These are phyloP conservation scores for Kwoniella shivajii DNA, from an alignment of 1,284 basidiomycete genomes.

Conservation along the genomic window DNA sequence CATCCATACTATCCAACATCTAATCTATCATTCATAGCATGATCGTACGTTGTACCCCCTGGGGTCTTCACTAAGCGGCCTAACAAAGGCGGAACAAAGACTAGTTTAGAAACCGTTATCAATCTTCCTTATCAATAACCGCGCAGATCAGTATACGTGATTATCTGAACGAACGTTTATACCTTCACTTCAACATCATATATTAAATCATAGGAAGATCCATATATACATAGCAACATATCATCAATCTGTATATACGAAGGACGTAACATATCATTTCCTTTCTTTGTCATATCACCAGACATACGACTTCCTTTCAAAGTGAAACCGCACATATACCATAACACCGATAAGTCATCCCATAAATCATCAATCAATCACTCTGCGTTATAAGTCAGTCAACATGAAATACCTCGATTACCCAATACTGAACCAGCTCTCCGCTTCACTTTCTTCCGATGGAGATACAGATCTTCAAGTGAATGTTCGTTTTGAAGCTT, in stretches of 20 bases:
- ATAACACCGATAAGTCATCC: not conserved
- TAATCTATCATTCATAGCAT: conserved; percentile 5
- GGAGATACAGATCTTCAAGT: conserved; percentile 85
- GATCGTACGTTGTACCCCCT: conserved; percentile 25
- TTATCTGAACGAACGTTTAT: not conserved
- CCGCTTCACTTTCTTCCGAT: conserved; percentile 68
- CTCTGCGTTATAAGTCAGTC: not conserved
- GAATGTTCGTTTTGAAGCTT: conserved; percentile 91
- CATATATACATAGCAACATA: not conserved
- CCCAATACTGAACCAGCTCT: conserved; percentile 75
- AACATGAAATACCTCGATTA: conserved; percentile 90
- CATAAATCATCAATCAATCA: not conserved
- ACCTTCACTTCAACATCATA: not conserved
- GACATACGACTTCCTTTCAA: not conserved
- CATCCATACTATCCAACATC: not conserved
- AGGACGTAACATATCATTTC: not conserved
- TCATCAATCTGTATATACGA: not conserved
- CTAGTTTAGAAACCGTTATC: not conserved
- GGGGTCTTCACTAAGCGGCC: conserved; percentile 15
- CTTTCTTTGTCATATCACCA: not conserved
- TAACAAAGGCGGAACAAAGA: not conserved
- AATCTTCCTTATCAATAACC: not conserved
- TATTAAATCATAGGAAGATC: not conserved
- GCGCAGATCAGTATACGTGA: not conserved
- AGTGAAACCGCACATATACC: not conserved